phyloP scores from a whole-genome alignment of 1,284 basidiomycete genomes.

The Ustilago hordei region DNA sequence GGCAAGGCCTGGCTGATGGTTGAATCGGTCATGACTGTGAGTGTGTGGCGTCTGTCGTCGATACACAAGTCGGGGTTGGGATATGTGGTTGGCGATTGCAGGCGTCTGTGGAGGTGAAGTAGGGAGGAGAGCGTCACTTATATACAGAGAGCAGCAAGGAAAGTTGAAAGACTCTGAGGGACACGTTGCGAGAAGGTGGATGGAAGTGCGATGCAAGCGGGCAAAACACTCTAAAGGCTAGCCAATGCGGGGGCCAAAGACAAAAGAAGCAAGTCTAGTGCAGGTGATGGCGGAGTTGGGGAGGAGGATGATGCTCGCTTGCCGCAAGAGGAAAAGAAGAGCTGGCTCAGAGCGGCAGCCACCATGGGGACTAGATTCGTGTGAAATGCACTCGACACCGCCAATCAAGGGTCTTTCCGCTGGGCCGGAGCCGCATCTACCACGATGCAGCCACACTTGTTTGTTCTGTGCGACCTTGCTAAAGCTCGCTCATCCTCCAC shows the following conservation, averaged over 20 bases:
- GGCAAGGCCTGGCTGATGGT: constrained; percentile 17
- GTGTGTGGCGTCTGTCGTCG: not conserved
- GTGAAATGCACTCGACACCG: constrained; percentile 20
- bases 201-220: not conserved
- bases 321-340: not conserved
- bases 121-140: not conserved
- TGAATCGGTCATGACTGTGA: constrained; percentile 16
- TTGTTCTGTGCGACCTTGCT: not conserved
- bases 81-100: not conserved
- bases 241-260: not conserved
- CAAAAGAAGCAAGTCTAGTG: not conserved
- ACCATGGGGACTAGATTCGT: constrained; percentile 8
- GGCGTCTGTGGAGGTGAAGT: not conserved
- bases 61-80: not conserved
- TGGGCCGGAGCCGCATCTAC: constrained; percentile 17
- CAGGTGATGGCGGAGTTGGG: not conserved
- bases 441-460: not conserved
- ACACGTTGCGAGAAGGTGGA: not conserved
- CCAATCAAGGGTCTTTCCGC: constrained; percentile 3
- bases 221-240: not conserved
- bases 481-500: not conserved
- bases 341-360: not conserved
- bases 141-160: not conserved
- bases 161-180: not conserved
- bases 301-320: constrained; percentile 27